A percentile compares a stretch with the other conserved stretches of the same genome.
These are phyloP conservation scores for Salix koriyanagi DNA, from an alignment of 345 rosid genomes.

Conservation along the genomic window DNA sequence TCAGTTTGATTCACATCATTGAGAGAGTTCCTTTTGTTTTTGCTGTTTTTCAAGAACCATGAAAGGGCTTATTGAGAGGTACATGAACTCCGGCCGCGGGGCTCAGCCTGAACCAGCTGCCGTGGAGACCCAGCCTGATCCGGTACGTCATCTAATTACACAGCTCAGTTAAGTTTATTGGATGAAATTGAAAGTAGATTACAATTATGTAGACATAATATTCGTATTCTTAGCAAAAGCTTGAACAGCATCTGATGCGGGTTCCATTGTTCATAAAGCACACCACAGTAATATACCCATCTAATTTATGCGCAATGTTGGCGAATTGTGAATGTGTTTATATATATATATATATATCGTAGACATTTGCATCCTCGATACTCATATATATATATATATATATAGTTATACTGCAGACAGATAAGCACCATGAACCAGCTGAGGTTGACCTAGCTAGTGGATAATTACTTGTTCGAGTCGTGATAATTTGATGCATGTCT, in stretches of 20 bases:
- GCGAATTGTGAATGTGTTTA: not conserved
- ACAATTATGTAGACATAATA: not conserved
- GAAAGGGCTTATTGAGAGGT: conserved; percentile 42
- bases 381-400: too few species aligned
- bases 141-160: conserved; percentile 24
- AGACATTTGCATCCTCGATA: not conserved
- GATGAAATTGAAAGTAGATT: not conserved
- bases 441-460: not conserved
- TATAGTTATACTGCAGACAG: too few species aligned
- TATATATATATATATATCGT: not conserved
- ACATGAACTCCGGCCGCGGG: conserved; percentile 34
- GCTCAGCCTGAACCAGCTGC: conserved; percentile 18
- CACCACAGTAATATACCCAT: not conserved
- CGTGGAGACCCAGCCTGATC: conserved; percentile 16
- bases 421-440: too few species aligned
- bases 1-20: not conserved
- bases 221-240: not conserved
- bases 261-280: not conserved
- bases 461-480: not conserved
- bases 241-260: conserved; percentile 3
- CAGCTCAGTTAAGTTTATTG: not conserved
- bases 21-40: not conserved
- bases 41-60: conserved; percentile 21
- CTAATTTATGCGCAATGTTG: not conserved
- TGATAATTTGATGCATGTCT: not conserved